Base-by-base conservation (phyloP, 2,329 filamentous ascomycete genomes). In the Hymenoscyphus occultus region DNA sequence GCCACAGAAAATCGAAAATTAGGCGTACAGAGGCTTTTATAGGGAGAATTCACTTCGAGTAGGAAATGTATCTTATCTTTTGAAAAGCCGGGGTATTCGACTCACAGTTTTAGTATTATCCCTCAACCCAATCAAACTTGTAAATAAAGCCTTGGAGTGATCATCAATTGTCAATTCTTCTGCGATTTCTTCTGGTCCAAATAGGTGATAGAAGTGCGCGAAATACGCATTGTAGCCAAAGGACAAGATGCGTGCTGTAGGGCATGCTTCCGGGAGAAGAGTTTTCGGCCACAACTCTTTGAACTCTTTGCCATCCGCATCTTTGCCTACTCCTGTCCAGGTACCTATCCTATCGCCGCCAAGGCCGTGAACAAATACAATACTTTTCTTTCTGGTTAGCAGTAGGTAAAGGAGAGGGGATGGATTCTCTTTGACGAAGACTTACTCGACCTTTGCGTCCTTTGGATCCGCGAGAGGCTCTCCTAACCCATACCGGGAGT, bases 311-410 rank as follows among this genome's bases (percentile, higher is more conserved):
- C 13, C 40, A 42, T 5, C 16, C 28, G n/a, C n/a, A 35, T 61
- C 35, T 2, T 45, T 16, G n/a, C 10, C 59, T 51, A 31, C 19
- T 28, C 59, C 51, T 10, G 59, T 56, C 14, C 28, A n/a, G 13
- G n/a, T 40, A 14, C 48, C 48, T 4, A 56, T 56, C 22, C 35
- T 16, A 31, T 61, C 35, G 6, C 28, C 42, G n/a, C 40, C 22
- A 12, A 54, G 59, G 19, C 42, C 59, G 14, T 61, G 59, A 19
- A 51, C 59, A 35, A 61, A 51, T 22, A 51, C 59, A 5, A 56
- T 61, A 35, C 59, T 61, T 56, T 28, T 13, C 22, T 14, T 16
- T 42, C 40, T 42, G 28, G 13, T 42, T 13, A 42, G 4, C 40
- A 42, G n/a, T 22, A 56, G 22, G 22, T 1, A 12, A 31, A 56